Conservation (phyloP, 331 rosid species). For the Rhamnella rubrinervis region DNA sequence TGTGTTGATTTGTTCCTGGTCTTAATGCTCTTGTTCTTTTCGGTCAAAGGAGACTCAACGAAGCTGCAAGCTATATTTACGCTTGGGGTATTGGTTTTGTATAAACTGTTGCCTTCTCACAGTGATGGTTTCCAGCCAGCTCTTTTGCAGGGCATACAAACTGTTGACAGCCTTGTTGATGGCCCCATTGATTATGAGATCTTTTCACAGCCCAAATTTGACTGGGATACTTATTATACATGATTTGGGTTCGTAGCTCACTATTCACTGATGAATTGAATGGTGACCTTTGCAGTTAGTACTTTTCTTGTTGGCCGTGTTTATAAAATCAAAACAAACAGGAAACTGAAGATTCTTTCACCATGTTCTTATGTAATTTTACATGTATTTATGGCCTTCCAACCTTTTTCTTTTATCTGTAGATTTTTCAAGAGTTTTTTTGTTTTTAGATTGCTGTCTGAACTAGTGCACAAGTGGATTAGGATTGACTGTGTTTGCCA, state of each 20-base stretch:
- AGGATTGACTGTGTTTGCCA: too few relatives aligned
- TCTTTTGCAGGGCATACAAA: constrained; percentile 72
- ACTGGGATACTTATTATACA: constrained; percentile 71
- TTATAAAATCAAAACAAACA: neutral
- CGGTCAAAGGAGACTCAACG: constrained; percentile 85
- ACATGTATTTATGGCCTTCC: constrained; percentile 5
- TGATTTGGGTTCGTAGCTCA: constrained; percentile 20
- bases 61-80: constrained; percentile 98
- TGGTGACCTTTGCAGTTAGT: constrained; percentile 18
- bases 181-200: constrained; percentile 80
- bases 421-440: too few relatives aligned
- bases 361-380: constrained; percentile 26
- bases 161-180: constrained; percentile 59
- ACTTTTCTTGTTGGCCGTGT: constrained; percentile 25
- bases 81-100: constrained; percentile 71
- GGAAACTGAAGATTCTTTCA: constrained; percentile 24
- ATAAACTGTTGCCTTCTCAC: constrained; percentile 69
- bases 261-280: constrained; percentile 7
- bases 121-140: constrained; percentile 57
- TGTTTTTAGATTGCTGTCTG: too few relatives aligned
- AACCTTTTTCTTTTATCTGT: too few relatives aligned
- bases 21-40: constrained; percentile 91
- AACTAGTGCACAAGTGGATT: too few relatives aligned
- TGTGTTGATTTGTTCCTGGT: constrained; percentile 79
- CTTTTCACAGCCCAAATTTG: constrained; percentile 83